A percentile compares a stretch with the other conserved stretches of the same genome.
Evolutionary conservation across 192 early-diverging fungal genomes (phyloP).

Genomic region (Mortierella hygrophila): DNA sequence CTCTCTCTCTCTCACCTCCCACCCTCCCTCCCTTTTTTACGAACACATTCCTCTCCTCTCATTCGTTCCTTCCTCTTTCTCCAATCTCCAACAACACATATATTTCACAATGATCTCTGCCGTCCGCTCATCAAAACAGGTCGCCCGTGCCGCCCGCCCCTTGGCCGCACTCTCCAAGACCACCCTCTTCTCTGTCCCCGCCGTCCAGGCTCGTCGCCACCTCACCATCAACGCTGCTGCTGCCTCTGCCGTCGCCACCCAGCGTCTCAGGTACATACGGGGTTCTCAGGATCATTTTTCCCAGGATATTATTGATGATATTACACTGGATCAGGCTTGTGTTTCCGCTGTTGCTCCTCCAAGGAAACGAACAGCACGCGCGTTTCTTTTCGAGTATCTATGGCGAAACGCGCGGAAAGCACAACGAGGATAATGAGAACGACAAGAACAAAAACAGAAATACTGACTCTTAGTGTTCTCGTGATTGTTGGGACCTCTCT

Average conservation of each 20-base stretch:
- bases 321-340: background rate
- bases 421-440: background rate
- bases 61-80: background rate
- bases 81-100: background rate
- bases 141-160: conserved; percentile 44
- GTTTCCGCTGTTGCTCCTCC: background rate
- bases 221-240: conserved; percentile 51
- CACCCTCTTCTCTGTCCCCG: conserved; percentile 32
- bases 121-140: conserved; percentile 56
- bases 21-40: background rate
- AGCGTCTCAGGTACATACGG: conserved; percentile 44
- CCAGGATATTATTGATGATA: background rate
- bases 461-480: background rate
- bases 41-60: background rate
- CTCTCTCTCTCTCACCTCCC: background rate
- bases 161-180: conserved; percentile 39
- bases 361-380: background rate
- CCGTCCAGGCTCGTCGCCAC: conserved; percentile 45
- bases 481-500: background rate
- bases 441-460: background rate
- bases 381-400: background rate
- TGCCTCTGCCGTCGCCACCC: conserved; percentile 31
- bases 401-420: background rate
- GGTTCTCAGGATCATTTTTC: no score
- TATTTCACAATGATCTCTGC: conserved; percentile 51